Conservation (phyloP, 1,284 basidiomycete genomes). For the Tetrapyrgos nigripes region DNA sequence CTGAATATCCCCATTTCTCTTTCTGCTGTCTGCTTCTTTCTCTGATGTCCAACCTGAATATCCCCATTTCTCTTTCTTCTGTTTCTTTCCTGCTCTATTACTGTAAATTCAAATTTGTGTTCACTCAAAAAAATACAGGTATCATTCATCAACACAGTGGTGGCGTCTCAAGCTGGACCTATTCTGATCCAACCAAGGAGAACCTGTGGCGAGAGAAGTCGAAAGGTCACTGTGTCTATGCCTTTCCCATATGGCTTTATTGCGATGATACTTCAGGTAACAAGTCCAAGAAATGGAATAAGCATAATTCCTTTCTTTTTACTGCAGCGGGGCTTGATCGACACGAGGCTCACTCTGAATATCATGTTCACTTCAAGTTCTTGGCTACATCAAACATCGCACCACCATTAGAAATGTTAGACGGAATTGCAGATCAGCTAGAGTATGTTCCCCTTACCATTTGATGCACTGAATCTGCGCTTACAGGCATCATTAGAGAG, state of each 20-base stretch:
- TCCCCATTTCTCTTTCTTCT: too few species aligned
- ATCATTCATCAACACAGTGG: background rate
- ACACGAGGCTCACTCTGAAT: background rate
- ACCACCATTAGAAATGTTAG: slow-evolving; percentile 32
- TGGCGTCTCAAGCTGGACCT: background rate
- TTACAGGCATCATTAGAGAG: slow-evolving; percentile 12
- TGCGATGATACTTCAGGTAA: slow-evolving; percentile 50
- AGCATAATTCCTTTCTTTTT: slow-evolving; percentile 42
- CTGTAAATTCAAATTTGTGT: too few species aligned
- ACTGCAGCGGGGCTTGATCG: slow-evolving; percentile 34
- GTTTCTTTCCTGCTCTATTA: too few species aligned
- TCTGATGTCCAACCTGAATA: too few species aligned
- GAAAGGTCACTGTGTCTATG: slow-evolving; percentile 9
- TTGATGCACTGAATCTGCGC: background rate
- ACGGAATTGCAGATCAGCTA: slow-evolving; percentile 23
- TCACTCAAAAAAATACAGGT: too few species aligned
- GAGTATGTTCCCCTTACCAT: slow-evolving; percentile 16
- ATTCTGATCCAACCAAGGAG: background rate
- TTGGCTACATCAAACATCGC: slow-evolving; percentile 32
- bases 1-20: background rate
- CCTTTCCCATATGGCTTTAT: slow-evolving; percentile 41
- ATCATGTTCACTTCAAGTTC: slow-evolving; percentile 24
- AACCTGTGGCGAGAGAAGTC: slow-evolving; percentile 19
- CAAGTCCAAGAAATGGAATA: slow-evolving; percentile 49
- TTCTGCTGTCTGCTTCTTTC: background rate